These are phyloP conservation scores for Fusarium equiseti DNA, from an alignment of 2,329 filamentous ascomycete genomes.

Conservation along the genomic window DNA sequence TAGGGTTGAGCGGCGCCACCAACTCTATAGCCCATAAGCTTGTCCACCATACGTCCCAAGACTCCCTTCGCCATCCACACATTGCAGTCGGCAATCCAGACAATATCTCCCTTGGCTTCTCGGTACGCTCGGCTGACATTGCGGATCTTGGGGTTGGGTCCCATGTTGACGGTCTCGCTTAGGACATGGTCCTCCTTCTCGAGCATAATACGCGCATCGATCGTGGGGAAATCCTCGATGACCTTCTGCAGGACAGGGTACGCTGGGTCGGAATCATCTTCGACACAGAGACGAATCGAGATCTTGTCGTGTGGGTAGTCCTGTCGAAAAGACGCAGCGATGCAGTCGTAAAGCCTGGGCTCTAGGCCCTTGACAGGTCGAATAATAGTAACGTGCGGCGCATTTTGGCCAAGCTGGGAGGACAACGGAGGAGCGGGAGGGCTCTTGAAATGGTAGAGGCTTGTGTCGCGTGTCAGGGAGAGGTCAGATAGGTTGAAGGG, in stretches of 20 bases:
- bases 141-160: slow-evolving; percentile 97
- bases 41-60: slow-evolving; percentile 89
- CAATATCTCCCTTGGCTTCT: slow-evolving; percentile 85
- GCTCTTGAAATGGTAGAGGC: slow-evolving; percentile 66
- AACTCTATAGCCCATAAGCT: slow-evolving; percentile 75
- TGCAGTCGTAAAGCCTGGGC: slow-evolving; percentile 89
- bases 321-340: slow-evolving; percentile 86
- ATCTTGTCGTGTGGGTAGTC: slow-evolving; percentile 82
- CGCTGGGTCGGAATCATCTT: slow-evolving; percentile 79
- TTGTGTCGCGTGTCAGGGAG: slow-evolving; percentile 33
- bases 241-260: slow-evolving; percentile 79
- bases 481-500: neutral
- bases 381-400: slow-evolving; percentile 90
- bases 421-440: slow-evolving; percentile 64
- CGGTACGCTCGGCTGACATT: slow-evolving; percentile 95
- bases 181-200: slow-evolving; percentile 85
- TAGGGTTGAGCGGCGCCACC: slow-evolving; percentile 68
- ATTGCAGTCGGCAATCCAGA: slow-evolving; percentile 98
- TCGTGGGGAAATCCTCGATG: slow-evolving; percentile 76
- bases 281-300: slow-evolving; percentile 85
- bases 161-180: slow-evolving; percentile 70
- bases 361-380: slow-evolving; percentile 94
- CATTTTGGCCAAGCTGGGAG: slow-evolving; percentile 61
- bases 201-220: slow-evolving; percentile 79
- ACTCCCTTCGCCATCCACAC: slow-evolving; percentile 88